Evolutionary conservation across 257 asterid species (phyloP).

Genomic region (Nicotiana paniculata): DNA sequence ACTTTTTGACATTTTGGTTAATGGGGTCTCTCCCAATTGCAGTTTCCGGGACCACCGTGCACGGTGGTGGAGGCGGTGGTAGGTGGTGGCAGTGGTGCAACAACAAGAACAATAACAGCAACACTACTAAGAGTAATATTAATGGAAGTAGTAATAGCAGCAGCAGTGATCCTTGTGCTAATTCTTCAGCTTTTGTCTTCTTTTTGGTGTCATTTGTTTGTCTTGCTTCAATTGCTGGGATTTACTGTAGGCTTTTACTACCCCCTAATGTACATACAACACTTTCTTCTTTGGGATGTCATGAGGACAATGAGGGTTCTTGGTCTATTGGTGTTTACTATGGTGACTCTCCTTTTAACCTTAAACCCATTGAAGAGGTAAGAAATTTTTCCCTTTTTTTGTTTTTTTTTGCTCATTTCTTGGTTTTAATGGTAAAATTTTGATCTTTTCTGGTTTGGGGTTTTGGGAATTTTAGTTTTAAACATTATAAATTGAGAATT

Average conservation of each 20-base stretch:
- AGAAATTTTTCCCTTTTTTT: background rate
- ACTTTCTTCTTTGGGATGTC: constrained; percentile 52
- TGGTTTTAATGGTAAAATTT: background rate
- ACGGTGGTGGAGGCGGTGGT: constrained; percentile 14
- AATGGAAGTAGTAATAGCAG: background rate
- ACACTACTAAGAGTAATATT: constrained; percentile 7
- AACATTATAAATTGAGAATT: background rate
- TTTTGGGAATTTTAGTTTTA: background rate
- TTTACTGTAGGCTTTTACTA: constrained; percentile 53
- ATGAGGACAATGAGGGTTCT: constrained; percentile 80
- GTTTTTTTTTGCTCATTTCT: background rate
- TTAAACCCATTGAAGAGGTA: constrained; percentile 90
- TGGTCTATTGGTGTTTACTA: constrained; percentile 89
- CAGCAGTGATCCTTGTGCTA: constrained; percentile 13
- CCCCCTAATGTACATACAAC: constrained; percentile 55
- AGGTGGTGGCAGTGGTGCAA: constrained; percentile 16
- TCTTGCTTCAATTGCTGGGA: constrained; percentile 61
- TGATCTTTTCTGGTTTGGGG: background rate
- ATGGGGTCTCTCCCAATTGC: constrained; percentile 32
- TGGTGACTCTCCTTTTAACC: constrained; percentile 89
- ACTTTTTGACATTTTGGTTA: background rate
- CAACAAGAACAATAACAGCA: background rate
- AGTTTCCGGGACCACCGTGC: constrained; percentile 8
- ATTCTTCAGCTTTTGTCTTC: constrained; percentile 42
- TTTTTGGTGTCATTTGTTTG: constrained; percentile 53